phyloP scores from a whole-genome alignment of 2,329 filamentous ascomycete species.

The Fusarium praegraminearum region DNA sequence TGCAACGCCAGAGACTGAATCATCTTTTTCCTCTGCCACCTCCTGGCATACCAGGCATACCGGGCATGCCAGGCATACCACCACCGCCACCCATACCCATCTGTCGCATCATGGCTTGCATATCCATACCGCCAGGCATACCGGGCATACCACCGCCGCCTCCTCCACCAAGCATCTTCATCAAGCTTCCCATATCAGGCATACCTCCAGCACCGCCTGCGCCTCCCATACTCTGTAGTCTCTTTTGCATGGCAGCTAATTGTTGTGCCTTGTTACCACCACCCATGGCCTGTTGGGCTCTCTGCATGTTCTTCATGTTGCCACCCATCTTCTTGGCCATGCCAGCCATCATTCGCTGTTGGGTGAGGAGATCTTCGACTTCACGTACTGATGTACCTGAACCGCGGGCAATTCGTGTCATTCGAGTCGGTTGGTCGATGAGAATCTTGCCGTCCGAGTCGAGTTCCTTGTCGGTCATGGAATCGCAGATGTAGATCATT shows the following conservation, averaged over 20 bases:
- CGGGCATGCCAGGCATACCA: slow-evolving; percentile 52
- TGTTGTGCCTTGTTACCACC: slow-evolving; percentile 93
- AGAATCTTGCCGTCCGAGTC: slow-evolving; percentile 96
- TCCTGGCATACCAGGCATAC: slow-evolving; percentile 48
- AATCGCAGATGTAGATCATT: slow-evolving; percentile 99
- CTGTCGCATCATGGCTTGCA: slow-evolving; percentile 84
- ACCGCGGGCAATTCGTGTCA: slow-evolving; percentile 90
- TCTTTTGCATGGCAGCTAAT: slow-evolving; percentile 96
- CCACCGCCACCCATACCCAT: slow-evolving; percentile 72
- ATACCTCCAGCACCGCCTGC: slow-evolving; percentile 73
- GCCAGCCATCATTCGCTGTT: slow-evolving; percentile 98
- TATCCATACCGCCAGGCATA: slow-evolving; percentile 79
- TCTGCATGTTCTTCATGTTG: slow-evolving; percentile 97
- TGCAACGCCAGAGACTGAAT: slow-evolving; percentile 38
- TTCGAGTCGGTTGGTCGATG: slow-evolving; percentile 89
- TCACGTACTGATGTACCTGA: slow-evolving; percentile 92
- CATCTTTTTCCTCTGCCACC: slow-evolving; percentile 50
- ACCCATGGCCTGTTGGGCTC: slow-evolving; percentile 89
- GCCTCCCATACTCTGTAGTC: slow-evolving; percentile 91
- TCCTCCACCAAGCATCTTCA: slow-evolving; percentile 86
- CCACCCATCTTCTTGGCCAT: slow-evolving; percentile 99
- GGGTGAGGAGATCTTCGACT: slow-evolving; percentile 96
- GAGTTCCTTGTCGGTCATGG: slow-evolving; percentile 96
- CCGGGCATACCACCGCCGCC: slow-evolving; percentile 57
- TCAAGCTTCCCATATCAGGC: slow-evolving; percentile 86